Evolutionary conservation across 2,329 filamentous ascomycete species (phyloP).

Genomic region (Fusarium duplospermum): DNA sequence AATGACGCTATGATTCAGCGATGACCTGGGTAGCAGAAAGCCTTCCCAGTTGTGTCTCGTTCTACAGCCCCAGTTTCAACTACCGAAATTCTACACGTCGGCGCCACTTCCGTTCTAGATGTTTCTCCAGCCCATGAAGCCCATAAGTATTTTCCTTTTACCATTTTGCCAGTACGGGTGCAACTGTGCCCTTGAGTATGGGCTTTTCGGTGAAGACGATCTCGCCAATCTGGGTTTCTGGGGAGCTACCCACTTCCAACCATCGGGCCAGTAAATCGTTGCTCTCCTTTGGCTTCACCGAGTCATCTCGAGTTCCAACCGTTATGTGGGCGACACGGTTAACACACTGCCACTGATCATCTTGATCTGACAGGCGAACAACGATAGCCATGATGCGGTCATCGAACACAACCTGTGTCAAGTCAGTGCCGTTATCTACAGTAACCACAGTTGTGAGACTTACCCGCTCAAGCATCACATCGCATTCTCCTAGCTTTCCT

Average conservation of each 20-base stretch:
- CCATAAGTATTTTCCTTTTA: not conserved
- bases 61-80: not conserved
- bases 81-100: not conserved
- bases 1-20: not conserved
- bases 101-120: not conserved
- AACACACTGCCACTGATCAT: slow-evolving; percentile 72
- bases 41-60: not conserved
- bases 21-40: not conserved
- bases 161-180: slow-evolving; percentile 62
- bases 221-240: slow-evolving; percentile 59
- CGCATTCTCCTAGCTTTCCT: slow-evolving; percentile 68
- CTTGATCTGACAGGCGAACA: slow-evolving; percentile 74
- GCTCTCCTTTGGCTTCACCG: slow-evolving; percentile 93
- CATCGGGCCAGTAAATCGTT: slow-evolving; percentile 84
- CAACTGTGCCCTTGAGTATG: slow-evolving; percentile 60
- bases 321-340: slow-evolving; percentile 91
- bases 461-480: slow-evolving; percentile 71
- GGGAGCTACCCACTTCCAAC: slow-evolving; percentile 68
- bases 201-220: slow-evolving; percentile 63
- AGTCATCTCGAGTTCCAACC: slow-evolving; percentile 79
- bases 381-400: slow-evolving; percentile 91
- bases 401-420: slow-evolving; percentile 79
- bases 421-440: slow-evolving; percentile 19
- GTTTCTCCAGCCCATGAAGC: not conserved
- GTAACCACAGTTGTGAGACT: slow-evolving; percentile 30